Evolutionary conservation across 2,329 filamentous ascomycete species (phyloP), one percentile per base, ranked within the genome.

Genomic region (Diplocarpon mali): DNA sequence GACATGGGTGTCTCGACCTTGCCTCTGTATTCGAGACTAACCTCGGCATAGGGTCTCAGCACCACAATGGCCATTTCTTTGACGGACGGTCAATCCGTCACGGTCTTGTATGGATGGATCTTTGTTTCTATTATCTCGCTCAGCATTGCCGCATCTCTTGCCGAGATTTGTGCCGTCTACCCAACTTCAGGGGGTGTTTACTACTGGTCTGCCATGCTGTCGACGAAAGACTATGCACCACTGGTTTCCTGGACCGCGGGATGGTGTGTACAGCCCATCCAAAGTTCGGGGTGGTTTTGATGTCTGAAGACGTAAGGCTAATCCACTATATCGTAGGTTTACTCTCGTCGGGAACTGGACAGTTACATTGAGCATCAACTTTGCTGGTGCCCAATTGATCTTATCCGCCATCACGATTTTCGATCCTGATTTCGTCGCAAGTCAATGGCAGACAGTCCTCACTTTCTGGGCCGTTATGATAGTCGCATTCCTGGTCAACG

Each of bases 271-370:
- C 43, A 83, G 78, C 0, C 67, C 28, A 2, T 35, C 27, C n/a
- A 7, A 24, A 24, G 20, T 24, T 24, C 7, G 20, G 4, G 4
- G 20, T 24, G 20, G 20, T 3, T 24, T 24, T 24, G n/a, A 24
- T 24, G 20, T 7, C 20, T 24, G 20, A 24, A 24, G 20, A 24
- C 20, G 20, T 7, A 24, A 20, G 5, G 17, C 14, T 38, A 28
- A 29, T 28, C 6, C 27, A 3, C 15, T 9, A 20, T 10, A 8
- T 16, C 27, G 4, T 2, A 35, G 34, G 34, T 60, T 83, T 44
- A 83, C 79, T 0, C 67, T 85, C 0, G 79, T 85, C 2, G 82
- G 82, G 0, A 85, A 85, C 60, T 85, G 80, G 80, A 85, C 80
- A 20, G 67, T 71, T 14, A 69, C 69, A 0, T 63, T 77, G 14